Conservation (phyloP, 2,329 filamentous ascomycete genomes). For the Achaetomium macrosporum region DNA sequence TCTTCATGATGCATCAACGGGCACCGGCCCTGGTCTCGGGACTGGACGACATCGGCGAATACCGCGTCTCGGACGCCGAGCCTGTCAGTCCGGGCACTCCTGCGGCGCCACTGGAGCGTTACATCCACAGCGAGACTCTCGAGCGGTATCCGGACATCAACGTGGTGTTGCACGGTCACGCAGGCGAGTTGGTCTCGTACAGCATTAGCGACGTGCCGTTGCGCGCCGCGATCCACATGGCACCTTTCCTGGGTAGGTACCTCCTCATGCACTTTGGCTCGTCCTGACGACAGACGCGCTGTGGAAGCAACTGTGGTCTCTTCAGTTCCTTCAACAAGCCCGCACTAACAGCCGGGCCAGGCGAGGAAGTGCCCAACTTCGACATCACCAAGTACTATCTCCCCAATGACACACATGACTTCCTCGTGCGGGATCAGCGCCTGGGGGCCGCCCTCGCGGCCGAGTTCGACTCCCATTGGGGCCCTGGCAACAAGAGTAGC, state of each 20-base stretch:
- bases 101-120: slow-evolving; percentile 37
- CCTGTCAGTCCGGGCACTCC: slow-evolving; percentile 33
- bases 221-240: slow-evolving; percentile 38
- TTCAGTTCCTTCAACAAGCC: slow-evolving; percentile 10
- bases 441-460: slow-evolving; percentile 6
- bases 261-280: too few species aligned
- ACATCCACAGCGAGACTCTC: slow-evolving; percentile 43
- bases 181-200: slow-evolving; percentile 38
- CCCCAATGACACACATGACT: slow-evolving; percentile 29
- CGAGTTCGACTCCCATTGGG: background rate
- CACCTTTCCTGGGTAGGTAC: slow-evolving; percentile 34
- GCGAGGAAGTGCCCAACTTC: slow-evolving; percentile 1
- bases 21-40: slow-evolving; percentile 43
- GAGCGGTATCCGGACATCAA: slow-evolving; percentile 35
- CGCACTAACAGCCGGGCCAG: slow-evolving; percentile 15
- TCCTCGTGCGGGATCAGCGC: slow-evolving; percentile 33
- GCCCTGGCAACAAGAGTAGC: slow-evolving; percentile 1
- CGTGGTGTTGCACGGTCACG: slow-evolving; percentile 40
- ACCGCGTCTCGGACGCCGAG: slow-evolving; percentile 36
- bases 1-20: slow-evolving; percentile 43
- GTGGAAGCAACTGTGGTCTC: too few species aligned
- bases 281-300: too few species aligned
- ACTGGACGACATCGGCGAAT: slow-evolving; percentile 40
- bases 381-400: slow-evolving; percentile 27
- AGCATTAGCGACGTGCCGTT: slow-evolving; percentile 36